Evolutionary conservation across 805 yeast genomes (phyloP), one percentile per base, ranked within the genome.

Genomic region (Saturnispora hagleri): DNA sequence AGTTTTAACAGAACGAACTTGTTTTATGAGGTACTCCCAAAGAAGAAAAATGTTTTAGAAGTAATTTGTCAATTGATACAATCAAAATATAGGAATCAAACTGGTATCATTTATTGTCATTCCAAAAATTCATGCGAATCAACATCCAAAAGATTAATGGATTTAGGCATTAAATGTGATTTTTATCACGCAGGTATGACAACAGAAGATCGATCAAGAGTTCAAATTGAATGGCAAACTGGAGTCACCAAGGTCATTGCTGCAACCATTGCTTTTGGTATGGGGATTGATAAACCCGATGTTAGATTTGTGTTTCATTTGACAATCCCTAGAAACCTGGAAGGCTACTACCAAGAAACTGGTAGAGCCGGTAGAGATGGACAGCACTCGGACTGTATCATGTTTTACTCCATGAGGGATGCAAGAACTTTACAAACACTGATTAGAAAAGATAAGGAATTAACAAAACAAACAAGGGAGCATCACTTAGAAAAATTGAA

Each of bases 311-410:
- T 93, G 3, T 81, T 88, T 42, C 99, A 93, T 69, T 74, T 84
- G 56, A 86, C 93, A 5, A 69, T 93, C 26, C 97, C 99, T 0
- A 72, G 97, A 60, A 87, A 89, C 50, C 72, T 93, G 57, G 99
- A 93, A 68, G 98, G 97, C 0, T 93, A 93, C 66, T 93, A 93
- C 62, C 99, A 93, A 67, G 99, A 93, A 65, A 90, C 98, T 1
- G 99, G 99, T 7, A 81, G 99, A 68, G 99, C 98, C 4, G 99
- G 99, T 5, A 79, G 99, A 70, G 99, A 93, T 70, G 98, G 99
- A 0, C 69, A 77, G 7, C 79, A 73, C 43, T 85, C 96, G 1
- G 84, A 82, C 52, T 93, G 98, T 69, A 76, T 89, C 13, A 76
- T 91, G 77, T 91, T 79, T 60, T 93, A 85, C 66, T 77, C 82